phyloP scores from a whole-genome alignment of 2,329 filamentous ascomycete genomes.

The Cordyceps cicadae region DNA sequence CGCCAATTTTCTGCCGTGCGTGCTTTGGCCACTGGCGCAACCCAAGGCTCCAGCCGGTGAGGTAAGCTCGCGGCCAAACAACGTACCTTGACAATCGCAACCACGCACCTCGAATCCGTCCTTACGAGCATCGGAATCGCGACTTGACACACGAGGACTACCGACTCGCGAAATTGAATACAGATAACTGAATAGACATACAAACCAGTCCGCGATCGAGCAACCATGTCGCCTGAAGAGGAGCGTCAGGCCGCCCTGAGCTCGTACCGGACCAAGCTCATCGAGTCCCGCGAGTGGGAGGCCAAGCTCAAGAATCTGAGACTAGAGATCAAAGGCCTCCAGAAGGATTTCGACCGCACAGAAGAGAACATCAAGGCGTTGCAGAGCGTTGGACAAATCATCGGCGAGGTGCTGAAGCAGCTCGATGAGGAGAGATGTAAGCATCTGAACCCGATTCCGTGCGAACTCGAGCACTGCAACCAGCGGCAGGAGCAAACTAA shows the following conservation, averaged over 20 bases:
- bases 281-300: conserved; percentile 98
- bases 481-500: not conserved
- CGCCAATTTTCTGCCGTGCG: conserved; percentile 11
- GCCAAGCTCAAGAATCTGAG: conserved; percentile 91
- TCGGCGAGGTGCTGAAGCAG: conserved; percentile 97
- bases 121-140: not conserved
- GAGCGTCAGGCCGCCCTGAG: conserved; percentile 63
- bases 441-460: conserved; percentile 25
- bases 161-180: not conserved
- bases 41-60: conserved; percentile 28
- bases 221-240: conserved; percentile 44
- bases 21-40: conserved; percentile 5
- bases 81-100: conserved; percentile 1
- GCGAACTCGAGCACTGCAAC: not conserved
- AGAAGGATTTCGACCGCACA: conserved; percentile 91
- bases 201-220: conserved; percentile 7
- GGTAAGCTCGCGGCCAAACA: conserved; percentile 27
- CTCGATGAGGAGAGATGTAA: conserved; percentile 96
- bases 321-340: conserved; percentile 89
- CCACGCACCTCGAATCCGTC: not conserved
- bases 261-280: conserved; percentile 70
- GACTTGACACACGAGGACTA: not conserved
- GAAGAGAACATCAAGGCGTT: conserved; percentile 99
- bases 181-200: not conserved
- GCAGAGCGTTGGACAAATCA: conserved; percentile 98